Base-by-base conservation (phyloP, 2,329 filamentous ascomycete genomes). In the Ophiostoma sp. region DNA sequence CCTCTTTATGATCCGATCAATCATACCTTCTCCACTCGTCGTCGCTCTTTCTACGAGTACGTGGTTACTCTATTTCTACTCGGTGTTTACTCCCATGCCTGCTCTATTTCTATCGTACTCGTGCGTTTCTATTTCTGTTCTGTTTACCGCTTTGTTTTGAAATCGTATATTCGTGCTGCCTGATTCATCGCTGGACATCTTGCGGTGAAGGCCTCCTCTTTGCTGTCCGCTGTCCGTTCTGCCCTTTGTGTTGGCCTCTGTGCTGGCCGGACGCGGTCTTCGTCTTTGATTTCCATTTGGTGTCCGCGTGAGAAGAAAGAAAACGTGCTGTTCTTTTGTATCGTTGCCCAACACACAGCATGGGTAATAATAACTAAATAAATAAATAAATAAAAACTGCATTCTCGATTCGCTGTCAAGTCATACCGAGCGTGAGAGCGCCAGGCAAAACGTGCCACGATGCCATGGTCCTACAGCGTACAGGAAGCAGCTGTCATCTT, bases 361-460 rank as follows among this genome's bases (percentile, higher is more conserved):
- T 27, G 27, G 27, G 27, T 27, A 27, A 27, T 27, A 27, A n/a
- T n/a, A n/a, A n/a, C n/a, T n/a, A n/a, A 27, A 27, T 2, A 27
- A 27, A 27, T 27, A 27, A 27, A 27, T 2, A 27, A 27, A 27
- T 27, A 27, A 27, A 5, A 16, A n/a, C n/a, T 44, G 8, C 5
- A 44, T 44, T 44, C 42, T 44, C 42, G 8, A 44, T 44, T 9
- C 14, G 12, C 52, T 12, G 49, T 8, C 7, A 8, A 18, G 27
- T 60, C 55, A 60, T 60, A 60, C 55, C 11, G 11, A 18, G 18
- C 12, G 45, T 49, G 45, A 52, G 27, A 16, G 36, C 36, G 4
- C 14, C 41, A 64, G 40, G 41, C 41, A 64, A 64, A 64, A 45
- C 63, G 63, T 64, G 63, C 63, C 63, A 64, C 42, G 63, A 64